A percentile compares a stretch with the other conserved stretches of the same genome.
Evolutionary conservation across 2,329 filamentous ascomycete genomes (phyloP).

Genomic region (Fusarium chaquense): DNA sequence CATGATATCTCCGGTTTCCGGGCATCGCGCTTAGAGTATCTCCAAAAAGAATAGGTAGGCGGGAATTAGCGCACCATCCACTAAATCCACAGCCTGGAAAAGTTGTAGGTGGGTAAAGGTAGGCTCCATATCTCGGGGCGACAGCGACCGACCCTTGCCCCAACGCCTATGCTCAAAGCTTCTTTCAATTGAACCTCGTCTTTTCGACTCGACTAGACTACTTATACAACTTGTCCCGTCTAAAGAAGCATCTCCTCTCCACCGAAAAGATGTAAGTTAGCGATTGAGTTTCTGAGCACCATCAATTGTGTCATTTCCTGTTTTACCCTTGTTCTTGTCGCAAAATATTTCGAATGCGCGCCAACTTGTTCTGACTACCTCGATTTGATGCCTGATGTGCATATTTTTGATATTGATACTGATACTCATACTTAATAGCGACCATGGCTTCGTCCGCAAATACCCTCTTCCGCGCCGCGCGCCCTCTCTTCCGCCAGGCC

Average conservation of each 20-base stretch:
- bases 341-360: conserved; percentile 8
- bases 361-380: conserved; percentile 1
- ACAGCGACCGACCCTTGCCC: conserved; percentile 40
- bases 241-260: conserved; percentile 16
- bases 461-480: conserved; percentile 65
- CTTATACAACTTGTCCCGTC: neutral
- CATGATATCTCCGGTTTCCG: conserved; percentile 43
- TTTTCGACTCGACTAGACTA: conserved; percentile 14
- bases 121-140: conserved; percentile 31
- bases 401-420: conserved; percentile 19
- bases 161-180: conserved; percentile 35
- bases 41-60: conserved; percentile 1
- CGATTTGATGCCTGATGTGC: conserved; percentile 1
- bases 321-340: neutral
- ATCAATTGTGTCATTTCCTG: conserved; percentile 9
- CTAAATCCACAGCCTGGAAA: conserved; percentile 19
- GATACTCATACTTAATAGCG: conserved; percentile 17
- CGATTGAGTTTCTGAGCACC: neutral
- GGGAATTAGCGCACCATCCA: conserved; percentile 22
- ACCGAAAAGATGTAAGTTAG: conserved; percentile 30
- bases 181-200: conserved; percentile 28
- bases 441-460: conserved; percentile 62
- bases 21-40: neutral
- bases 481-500: conserved; percentile 67
- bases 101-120: conserved; percentile 4